phyloP scores from a whole-genome alignment of 441 rosid genomes.

The Croton setiger region DNA sequence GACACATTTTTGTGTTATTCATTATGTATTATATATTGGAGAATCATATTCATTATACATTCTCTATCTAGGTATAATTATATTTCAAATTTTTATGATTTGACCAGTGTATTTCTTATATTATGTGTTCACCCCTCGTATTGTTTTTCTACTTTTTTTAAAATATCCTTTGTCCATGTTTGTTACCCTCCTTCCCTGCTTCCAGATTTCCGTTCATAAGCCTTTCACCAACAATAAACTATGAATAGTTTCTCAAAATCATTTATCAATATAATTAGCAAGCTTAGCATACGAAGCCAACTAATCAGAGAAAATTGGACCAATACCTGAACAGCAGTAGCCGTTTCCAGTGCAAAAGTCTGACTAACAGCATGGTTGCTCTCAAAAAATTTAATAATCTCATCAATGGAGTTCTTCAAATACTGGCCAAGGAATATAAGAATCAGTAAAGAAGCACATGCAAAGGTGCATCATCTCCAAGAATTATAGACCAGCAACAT shows the following conservation, averaged over 20 bases:
- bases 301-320: constrained; percentile 19
- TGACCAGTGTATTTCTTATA: too few relatives aligned
- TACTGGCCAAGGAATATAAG: constrained; percentile 53
- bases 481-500: constrained; percentile 32
- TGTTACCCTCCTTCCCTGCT: too few relatives aligned
- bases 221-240: background rate
- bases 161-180: too few relatives aligned
- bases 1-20: too few relatives aligned
- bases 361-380: constrained; percentile 82
- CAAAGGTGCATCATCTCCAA: constrained; percentile 15
- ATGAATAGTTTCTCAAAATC: background rate
- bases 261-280: background rate
- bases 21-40: too few relatives aligned
- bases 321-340: constrained; percentile 95
- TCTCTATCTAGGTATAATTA: too few relatives aligned
- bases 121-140: too few relatives aligned
- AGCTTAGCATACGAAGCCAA: constrained; percentile 6
- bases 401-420: constrained; percentile 84
- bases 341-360: constrained; percentile 95
- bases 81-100: too few relatives aligned
- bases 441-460: constrained; percentile 32
- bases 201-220: background rate
- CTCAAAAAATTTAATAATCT: constrained; percentile 79
- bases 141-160: too few relatives aligned
- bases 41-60: too few relatives aligned